Conservation (phyloP, 2,329 filamentous ascomycete genomes). For the Phialemoniopsis sp. region DNA sequence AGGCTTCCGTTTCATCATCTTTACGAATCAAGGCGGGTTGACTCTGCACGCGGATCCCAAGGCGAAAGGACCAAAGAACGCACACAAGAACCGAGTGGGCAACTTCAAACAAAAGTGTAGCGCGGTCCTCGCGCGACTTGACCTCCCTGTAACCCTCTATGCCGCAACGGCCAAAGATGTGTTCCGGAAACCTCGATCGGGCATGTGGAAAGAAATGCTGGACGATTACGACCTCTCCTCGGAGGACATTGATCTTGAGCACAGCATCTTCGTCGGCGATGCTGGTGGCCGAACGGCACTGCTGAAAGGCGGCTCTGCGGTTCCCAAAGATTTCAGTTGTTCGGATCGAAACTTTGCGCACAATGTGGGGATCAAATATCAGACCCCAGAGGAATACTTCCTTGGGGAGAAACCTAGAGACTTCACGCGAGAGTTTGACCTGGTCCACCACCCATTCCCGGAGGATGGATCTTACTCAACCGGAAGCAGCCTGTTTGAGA, state of each 20-base stretch:
- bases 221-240: conserved; percentile 56
- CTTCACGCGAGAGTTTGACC: conserved; percentile 69
- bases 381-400: conserved; percentile 92
- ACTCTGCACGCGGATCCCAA: conserved; percentile 72
- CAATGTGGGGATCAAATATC: conserved; percentile 76
- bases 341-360: conserved; percentile 76
- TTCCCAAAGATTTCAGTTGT: conserved; percentile 58
- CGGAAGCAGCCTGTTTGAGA: conserved; percentile 44
- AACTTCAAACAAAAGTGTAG: conserved; percentile 82
- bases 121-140: conserved; percentile 64
- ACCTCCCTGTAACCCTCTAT: conserved; percentile 76
- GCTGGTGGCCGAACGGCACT: conserved; percentile 60
- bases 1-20: conserved; percentile 72
- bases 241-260: conserved; percentile 60
- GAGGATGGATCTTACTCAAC: conserved; percentile 11
- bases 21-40: conserved; percentile 88
- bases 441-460: conserved; percentile 48
- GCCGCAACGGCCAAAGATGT: conserved; percentile 80
- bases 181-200: conserved; percentile 80
- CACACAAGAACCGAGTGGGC: conserved; percentile 59
- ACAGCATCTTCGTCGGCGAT: conserved; percentile 86
- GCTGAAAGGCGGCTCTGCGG: conserved; percentile 20
- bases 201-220: conserved; percentile 75
- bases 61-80: conserved; percentile 56
- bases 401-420: conserved; percentile 61